Conservation (phyloP, 768 basidiomycete genomes). For the Pleurotus cornucopiae region DNA sequence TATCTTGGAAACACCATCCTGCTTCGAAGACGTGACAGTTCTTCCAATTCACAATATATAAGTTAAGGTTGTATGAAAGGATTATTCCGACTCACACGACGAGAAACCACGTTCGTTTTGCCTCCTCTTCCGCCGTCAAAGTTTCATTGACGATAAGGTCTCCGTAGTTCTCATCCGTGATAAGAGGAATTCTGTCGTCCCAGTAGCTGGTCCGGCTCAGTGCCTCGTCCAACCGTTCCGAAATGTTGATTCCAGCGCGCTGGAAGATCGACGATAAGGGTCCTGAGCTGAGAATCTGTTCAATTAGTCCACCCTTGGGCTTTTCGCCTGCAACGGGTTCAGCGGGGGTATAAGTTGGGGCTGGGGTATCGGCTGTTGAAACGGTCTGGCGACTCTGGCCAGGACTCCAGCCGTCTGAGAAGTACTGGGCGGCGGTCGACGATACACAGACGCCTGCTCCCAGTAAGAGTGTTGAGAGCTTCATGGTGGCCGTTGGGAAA, state of each 20-base stretch:
- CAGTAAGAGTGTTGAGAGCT: slow-evolving; percentile 31
- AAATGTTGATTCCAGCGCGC: slow-evolving; percentile 67
- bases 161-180: slow-evolving; percentile 79
- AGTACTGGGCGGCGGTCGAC: slow-evolving; percentile 60
- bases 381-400: slow-evolving; percentile 46
- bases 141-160: slow-evolving; percentile 69
- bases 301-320: slow-evolving; percentile 21
- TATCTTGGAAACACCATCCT: slow-evolving; percentile 63
- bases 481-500: slow-evolving; percentile 43
- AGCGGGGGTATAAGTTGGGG: slow-evolving; percentile 18
- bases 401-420: slow-evolving; percentile 79
- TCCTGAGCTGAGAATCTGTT: slow-evolving; percentile 42
- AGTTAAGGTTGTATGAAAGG: slow-evolving; percentile 8
- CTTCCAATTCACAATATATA: slow-evolving; percentile 24
- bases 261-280: slow-evolving; percentile 53
- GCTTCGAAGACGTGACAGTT: slow-evolving; percentile 51
- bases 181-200: slow-evolving; percentile 71
- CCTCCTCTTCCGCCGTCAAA: slow-evolving; percentile 59
- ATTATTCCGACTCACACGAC: slow-evolving; percentile 53
- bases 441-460: slow-evolving; percentile 30
- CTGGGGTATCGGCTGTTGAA: slow-evolving; percentile 10
- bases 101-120: slow-evolving; percentile 71
- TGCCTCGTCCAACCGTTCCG: slow-evolving; percentile 41
- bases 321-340: slow-evolving; percentile 12
- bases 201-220: slow-evolving; percentile 37